phyloP scores from a whole-genome alignment of 805 yeast species.

The Suhomyces sp. region DNA sequence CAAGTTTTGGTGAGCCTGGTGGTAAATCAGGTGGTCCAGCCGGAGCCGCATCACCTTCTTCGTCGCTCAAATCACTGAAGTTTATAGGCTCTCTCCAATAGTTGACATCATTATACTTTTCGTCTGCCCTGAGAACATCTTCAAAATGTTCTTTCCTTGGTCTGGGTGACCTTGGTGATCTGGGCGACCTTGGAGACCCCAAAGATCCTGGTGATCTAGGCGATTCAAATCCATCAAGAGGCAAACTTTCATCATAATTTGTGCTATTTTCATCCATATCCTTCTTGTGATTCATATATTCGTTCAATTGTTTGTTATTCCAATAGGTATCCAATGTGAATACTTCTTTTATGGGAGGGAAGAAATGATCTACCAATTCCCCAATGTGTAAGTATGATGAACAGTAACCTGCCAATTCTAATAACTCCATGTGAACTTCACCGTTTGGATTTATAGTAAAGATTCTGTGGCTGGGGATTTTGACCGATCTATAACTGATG shows the following conservation, averaged over 20 bases:
- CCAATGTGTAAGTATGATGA: conserved; percentile 86
- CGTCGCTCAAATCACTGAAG: conserved; percentile 51
- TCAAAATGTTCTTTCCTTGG: conserved; percentile 29
- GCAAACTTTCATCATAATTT: neutral
- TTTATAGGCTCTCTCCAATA: conserved; percentile 89
- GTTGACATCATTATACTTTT: conserved; percentile 78
- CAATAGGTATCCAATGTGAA: conserved; percentile 30
- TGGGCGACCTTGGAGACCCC: conserved; percentile 10
- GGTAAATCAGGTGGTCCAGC: conserved; percentile 6
- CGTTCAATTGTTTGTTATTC: conserved; percentile 35
- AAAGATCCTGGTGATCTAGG: conserved; percentile 7
- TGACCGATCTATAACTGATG: conserved; percentile 86
- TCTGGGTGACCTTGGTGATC: conserved; percentile 25
- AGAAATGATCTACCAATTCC: conserved; percentile 94
- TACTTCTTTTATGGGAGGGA: conserved; percentile 66
- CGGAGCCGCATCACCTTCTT: conserved; percentile 15
- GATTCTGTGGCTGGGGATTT: conserved; percentile 89
- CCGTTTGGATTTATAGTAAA: conserved; percentile 96
- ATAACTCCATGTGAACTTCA: conserved; percentile 94
- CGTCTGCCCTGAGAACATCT: conserved; percentile 40
- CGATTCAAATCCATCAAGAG: neutral
- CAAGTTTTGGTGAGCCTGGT: neutral
- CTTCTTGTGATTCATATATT: conserved; percentile 26
- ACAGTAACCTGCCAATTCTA: conserved; percentile 90
- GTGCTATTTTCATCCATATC: conserved; percentile 6